Conservation (phyloP, 2,329 filamentous ascomycete species). For the Fusarium devonianum region DNA sequence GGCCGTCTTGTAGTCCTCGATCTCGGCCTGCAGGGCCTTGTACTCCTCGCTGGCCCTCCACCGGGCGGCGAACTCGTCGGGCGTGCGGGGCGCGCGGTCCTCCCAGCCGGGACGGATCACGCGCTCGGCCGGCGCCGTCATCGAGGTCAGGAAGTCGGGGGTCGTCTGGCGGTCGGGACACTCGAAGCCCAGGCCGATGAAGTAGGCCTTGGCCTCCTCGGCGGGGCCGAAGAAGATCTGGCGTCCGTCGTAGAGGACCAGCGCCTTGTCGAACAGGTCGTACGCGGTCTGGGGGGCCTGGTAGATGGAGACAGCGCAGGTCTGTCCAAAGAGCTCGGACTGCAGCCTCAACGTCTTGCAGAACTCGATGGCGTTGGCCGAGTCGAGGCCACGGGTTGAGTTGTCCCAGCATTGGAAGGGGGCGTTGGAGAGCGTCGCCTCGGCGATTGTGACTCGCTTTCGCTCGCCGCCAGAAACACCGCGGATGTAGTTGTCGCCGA, state of each 20-base stretch:
- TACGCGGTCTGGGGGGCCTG: constrained; percentile 68
- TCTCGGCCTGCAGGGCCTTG: constrained; percentile 21
- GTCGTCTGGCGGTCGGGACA: constrained; percentile 68
- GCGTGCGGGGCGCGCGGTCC: constrained; percentile 45
- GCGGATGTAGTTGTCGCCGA: constrained; percentile 73
- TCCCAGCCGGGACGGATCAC: constrained; percentile 46
- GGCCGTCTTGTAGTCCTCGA: constrained; percentile 46
- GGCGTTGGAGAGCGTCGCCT: constrained; percentile 65
- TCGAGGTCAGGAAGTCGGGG: constrained; percentile 69
- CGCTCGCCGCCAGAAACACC: constrained; percentile 80
- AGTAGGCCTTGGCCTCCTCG: constrained; percentile 65
- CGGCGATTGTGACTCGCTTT: constrained; percentile 79
- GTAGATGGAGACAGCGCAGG: constrained; percentile 55
- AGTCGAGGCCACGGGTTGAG: constrained; percentile 44
- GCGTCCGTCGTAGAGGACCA: constrained; percentile 71
- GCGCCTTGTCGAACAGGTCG: constrained; percentile 71
- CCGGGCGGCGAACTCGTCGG: constrained; percentile 48
- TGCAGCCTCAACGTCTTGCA: constrained; percentile 39
- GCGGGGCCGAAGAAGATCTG: constrained; percentile 71
- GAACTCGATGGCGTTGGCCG: constrained; percentile 42
- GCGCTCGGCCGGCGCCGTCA: constrained; percentile 52
- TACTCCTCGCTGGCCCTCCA: constrained; percentile 45
- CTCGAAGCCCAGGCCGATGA: constrained; percentile 68
- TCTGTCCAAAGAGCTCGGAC: constrained; percentile 39
- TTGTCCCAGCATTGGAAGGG: constrained; percentile 50